Conservation (phyloP, 2,329 filamentous ascomycete species). For the Phaeomoniella chlamydospora region DNA sequence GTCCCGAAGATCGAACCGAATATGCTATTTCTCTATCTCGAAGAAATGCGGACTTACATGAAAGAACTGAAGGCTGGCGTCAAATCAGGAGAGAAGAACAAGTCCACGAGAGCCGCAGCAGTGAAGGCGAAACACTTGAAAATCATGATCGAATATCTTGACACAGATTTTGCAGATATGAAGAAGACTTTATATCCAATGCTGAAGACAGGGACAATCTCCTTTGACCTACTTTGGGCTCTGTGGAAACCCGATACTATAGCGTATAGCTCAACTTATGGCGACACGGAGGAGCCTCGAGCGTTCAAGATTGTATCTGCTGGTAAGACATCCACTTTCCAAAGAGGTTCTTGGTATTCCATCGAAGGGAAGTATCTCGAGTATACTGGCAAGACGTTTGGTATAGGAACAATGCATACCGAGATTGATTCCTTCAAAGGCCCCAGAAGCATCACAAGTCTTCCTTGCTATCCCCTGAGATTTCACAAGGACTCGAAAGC, state of each 20-base stretch:
- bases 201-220: conserved; percentile 63
- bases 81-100: conserved; percentile 39
- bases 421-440: conserved; percentile 67
- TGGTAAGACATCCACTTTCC: conserved; percentile 48
- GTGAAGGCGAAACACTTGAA: conserved; percentile 41
- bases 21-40: conserved; percentile 60
- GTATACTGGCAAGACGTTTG: conserved; percentile 77
- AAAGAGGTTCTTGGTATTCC: conserved; percentile 60
- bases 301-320: conserved; percentile 71
- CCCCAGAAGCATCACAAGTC: conserved; percentile 64
- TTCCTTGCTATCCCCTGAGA: conserved; percentile 61
- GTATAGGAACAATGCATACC: conserved; percentile 54
- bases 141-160: conserved; percentile 60
- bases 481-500: conserved; percentile 62
- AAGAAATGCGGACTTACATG: conserved; percentile 53
- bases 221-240: conserved; percentile 79
- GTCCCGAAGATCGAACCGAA: conserved; percentile 60
- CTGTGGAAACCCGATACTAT: conserved; percentile 79
- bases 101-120: conserved; percentile 19
- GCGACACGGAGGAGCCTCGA: conserved; percentile 58
- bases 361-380: conserved; percentile 67
- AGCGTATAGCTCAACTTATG: conserved; percentile 64
- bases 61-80: conserved; percentile 52
- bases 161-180: conserved; percentile 62
- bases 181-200: conserved; percentile 73